Conservation (phyloP, 1,284 basidiomycete genomes). For the Agroathelia rolfsii region DNA sequence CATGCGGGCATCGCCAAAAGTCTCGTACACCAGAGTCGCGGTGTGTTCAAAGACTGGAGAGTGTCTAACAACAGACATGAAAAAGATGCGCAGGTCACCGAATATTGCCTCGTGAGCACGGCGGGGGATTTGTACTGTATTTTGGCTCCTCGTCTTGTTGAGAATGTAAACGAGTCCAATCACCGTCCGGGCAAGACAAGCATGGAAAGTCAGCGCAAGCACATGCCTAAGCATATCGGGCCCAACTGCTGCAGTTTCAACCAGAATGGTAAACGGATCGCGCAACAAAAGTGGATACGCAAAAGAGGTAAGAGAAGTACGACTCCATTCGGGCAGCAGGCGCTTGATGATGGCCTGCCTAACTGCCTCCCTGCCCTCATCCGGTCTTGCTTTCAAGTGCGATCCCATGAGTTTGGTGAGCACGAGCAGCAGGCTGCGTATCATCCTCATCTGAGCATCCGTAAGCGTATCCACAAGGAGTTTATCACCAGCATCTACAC, state of each 20-base stretch:
- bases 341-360: conserved; percentile 83
- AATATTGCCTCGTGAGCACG: conserved; percentile 57
- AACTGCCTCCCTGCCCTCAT: conserved; percentile 63
- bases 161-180: conserved; percentile 74
- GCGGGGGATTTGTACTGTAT: conserved; percentile 31
- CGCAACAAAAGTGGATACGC: conserved; percentile 75
- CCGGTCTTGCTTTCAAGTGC: conserved; percentile 54
- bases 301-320: conserved; percentile 64
- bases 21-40: conserved; percentile 64
- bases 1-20: conserved; percentile 71
- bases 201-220: conserved; percentile 80
- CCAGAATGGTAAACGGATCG: conserved; percentile 79
- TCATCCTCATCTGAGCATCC: conserved; percentile 68
- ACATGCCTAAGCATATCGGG: conserved; percentile 84
- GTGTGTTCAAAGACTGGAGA: conserved; percentile 74
- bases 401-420: conserved; percentile 60
- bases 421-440: conserved; percentile 66
- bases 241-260: conserved; percentile 81
- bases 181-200: conserved; percentile 76
- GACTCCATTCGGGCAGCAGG: conserved; percentile 82
- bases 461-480: conserved; percentile 67
- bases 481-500: conserved; percentile 39
- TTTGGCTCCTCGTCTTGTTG: conserved; percentile 54
- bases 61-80: conserved; percentile 73
- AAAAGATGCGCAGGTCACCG: conserved; percentile 76